Base-by-base conservation (phyloP, 2,329 filamentous ascomycete species). In the Neoascochyta sp. region DNA sequence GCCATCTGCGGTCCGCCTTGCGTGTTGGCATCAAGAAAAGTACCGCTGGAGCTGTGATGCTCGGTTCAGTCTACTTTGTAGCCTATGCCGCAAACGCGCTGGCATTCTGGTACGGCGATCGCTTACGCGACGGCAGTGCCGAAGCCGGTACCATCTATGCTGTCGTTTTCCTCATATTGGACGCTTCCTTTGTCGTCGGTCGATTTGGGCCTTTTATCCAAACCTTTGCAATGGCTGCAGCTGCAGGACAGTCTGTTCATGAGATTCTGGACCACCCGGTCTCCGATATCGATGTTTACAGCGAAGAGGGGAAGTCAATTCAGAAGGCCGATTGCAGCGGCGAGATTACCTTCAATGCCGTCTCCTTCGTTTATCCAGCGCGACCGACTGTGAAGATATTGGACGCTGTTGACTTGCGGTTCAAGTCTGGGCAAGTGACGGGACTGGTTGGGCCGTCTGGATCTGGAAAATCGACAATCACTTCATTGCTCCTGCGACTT, bases 171-270 rank as follows among this genome's bases (percentile, higher is more conserved):
- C 63, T 82, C 16, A 74, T 81, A 8, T 67, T 81, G 1, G 78
- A 82, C 41, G 76, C 76, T 15, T 78, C 76, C 7, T 74, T 83
- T 27, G 70, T 82, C 18, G 66, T 83, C 14, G 76, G 78, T 16
- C 71, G 73, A 29, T 75, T 81, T 27, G 78, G 77, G 0, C 80
- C 80, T 0, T 71, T 81, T 27, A 60, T 83, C 9, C 76, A 78
- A 57, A 70, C 54, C 46, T 75, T 67, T 50, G 66, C 64, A 54
- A 63, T 63, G 17, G 78, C 78, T 1, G 69, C 75, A 2, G 68
- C 75, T 2, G 68, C 71, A 4, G 68, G 69, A 9, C 61, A 65
- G 24, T 59, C 64, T 17, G 66, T 74, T 12, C 59, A 67, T 12
- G 58, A 63, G 10, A 55, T 74, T 4, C 45, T 73, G 6, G 62